Evolutionary conservation across 495 filamentous ascomycete genomes (phyloP), one percentile per base, ranked within the genome.

Genomic region (Hypoxylon subgilvum): DNA sequence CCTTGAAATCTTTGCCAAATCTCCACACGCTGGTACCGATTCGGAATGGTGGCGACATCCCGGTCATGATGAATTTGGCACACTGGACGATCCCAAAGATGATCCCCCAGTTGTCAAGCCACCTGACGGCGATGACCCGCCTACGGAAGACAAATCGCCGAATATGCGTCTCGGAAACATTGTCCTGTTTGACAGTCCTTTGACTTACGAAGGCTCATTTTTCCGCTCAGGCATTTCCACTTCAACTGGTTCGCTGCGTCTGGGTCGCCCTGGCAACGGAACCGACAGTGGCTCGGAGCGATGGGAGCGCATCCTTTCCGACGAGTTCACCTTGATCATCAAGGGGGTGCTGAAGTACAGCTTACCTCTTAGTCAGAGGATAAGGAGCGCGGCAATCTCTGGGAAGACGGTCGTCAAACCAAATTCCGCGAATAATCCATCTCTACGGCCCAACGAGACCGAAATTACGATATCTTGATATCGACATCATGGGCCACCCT

Each of bases 131-230:
- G 55, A 35, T 17, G 57, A 64, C 13, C 49, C 86, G 25, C 70
- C 74, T 3, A 68, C 75, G 3, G 84, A 86, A 23, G 76, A 81
- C 19, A 86, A 88, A 46, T 74, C 85, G 1, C 88, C 89, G 48
- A 94, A 88, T 28, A 92, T 97, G 87, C 83, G 91, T 21, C 86
- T 98, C 14, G 94, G 94, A 14, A 88, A 86, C 34, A 91, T 98
- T 27, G 86, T 87, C 52, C 79, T 82, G 39, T 94, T 98, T 72
- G 90, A 97, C 68, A 92, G 88, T 23, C 85, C 91, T 0, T 79
- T 97, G 21, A 83, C 83, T 2, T 97, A 97, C 63, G 92, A 96
- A 47, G 85, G 90, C 13, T 92, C 91, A 9, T 92, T 93, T 22
- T 84, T 96, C 74, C 84, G 87, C 31, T 81, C 85, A 36, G 73